Evolutionary conservation across 345 rosid genomes (phyloP).

Genomic region (Hibiscus mutabilis): DNA sequence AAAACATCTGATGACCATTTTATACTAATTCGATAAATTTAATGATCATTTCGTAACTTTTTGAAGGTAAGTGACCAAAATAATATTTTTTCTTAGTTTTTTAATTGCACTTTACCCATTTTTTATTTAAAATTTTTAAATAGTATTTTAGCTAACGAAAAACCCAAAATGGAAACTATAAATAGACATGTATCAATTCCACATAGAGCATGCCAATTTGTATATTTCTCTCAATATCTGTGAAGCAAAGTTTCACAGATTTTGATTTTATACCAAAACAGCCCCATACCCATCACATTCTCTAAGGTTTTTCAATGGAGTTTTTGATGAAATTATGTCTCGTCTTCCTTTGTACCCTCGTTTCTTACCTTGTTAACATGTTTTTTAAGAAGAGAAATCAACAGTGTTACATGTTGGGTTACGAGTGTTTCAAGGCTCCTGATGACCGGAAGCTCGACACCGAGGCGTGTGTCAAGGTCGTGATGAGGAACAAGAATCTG

Average conservation of each 20-base stretch:
- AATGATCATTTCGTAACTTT: too few species aligned
- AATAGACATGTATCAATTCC: neutral
- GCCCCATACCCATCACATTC: neutral
- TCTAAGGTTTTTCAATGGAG: constrained; percentile 2
- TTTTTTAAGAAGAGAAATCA: constrained; percentile 29
- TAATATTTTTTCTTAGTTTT: too few species aligned
- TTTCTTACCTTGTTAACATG: neutral
- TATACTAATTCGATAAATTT: too few species aligned
- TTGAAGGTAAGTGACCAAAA: too few species aligned
- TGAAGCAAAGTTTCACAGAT: neutral
- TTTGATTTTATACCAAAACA: neutral
- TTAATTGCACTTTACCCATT: too few species aligned
- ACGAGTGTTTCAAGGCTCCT: constrained; percentile 56
- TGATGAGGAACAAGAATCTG: constrained; percentile 46
- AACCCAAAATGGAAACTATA: neutral
- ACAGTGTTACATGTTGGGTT: constrained; percentile 58
- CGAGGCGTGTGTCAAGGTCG: constrained; percentile 28
- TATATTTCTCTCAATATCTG: neutral
- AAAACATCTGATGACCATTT: too few species aligned
- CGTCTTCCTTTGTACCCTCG: neutral
- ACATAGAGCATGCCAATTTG: neutral
- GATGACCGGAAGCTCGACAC: constrained; percentile 48
- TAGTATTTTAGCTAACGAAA: too few species aligned
- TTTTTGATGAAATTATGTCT: neutral
- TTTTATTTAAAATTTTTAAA: too few species aligned